Base-by-base conservation (phyloP, 305 asterid species). In the Fraxinus velutina region DNA sequence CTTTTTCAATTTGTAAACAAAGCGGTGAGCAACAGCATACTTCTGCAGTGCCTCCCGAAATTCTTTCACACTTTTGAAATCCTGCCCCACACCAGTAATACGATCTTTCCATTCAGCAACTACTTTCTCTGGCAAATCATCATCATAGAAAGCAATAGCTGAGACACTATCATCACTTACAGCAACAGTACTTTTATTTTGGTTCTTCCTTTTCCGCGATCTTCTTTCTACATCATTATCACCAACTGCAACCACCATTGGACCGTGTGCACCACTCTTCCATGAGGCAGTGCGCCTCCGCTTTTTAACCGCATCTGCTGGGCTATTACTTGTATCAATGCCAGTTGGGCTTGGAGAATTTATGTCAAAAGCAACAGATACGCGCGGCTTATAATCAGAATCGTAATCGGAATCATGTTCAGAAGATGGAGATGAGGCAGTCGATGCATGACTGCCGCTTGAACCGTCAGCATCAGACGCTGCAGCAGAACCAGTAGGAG, bases 301-400 rank as follows among this genome's bases (percentile, higher is more conserved):
- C 91, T 92, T 93, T 87, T 95, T 95, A 44, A 95, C 98, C 2
- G 98, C 91, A 77, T 91, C 97, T 85, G 98, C 98, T 68, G 98
- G 98, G 83, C 97, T 92, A 80, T 86, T 86, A 87, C 76, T 79
- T 37, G 82, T 81, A 82, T 90, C 90, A 75, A 88, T 78, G 83
- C 74, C 86, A 80, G 77, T 76, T 74, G 84, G 86, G 55, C 86
- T 83, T 85, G 73, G 86, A 82, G 81, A 85, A 82, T 71, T 71
- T 32, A 82, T 85, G 76, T 82, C 87, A 84, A 84, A 74, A 68
- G 82, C 84, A 66, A 81, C 86, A 82, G 78, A 83, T 52, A 33
- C 68, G 36, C 83, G 89, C 73, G 95, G 93, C 83, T 89, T 87
- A 86, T 91, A 93, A 62, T 92, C 96, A 44, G 90, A 85, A 89